These are phyloP conservation scores for Saccharomyces pastorianus DNA, from an alignment of 1,139 yeast species.

Conservation along the genomic window DNA sequence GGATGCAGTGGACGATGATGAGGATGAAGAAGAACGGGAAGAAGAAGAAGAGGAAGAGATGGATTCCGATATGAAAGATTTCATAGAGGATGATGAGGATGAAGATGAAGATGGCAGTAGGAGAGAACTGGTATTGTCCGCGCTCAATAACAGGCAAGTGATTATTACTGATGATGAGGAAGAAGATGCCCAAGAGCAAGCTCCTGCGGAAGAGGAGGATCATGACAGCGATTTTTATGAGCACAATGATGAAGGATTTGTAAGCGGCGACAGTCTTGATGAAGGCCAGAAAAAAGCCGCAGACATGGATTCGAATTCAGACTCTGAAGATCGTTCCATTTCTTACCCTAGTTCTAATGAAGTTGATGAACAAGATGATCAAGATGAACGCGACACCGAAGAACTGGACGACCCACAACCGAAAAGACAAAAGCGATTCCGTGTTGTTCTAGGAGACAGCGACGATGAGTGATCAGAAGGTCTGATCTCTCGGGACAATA, in stretches of 20 bases:
- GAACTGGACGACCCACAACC: constrained; percentile 2
- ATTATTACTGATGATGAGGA: constrained; percentile 3
- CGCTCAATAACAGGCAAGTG: not conserved
- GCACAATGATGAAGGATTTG: constrained; percentile 21
- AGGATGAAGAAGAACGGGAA: constrained; percentile 4
- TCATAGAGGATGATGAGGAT: constrained; percentile 18
- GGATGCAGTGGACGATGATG: constrained; percentile 7
- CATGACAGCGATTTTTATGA: constrained; percentile 22
- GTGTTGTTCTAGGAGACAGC: constrained; percentile 21
- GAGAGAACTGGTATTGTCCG: constrained; percentile 1
- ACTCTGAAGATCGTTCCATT: not conserved
- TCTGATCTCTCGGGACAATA: too few species aligned
- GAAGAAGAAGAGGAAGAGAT: constrained; percentile 9
- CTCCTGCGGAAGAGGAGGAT: constrained; percentile 8
- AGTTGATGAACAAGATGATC: not conserved
- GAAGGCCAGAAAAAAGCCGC: constrained; percentile 4
- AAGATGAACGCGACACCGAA: constrained; percentile 2
- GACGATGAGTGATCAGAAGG: constrained; percentile 20
- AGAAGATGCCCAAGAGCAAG: constrained; percentile 2
- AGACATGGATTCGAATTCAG: not conserved
- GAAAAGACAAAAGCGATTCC: constrained; percentile 16
- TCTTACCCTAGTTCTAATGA: not conserved
- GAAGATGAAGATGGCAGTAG: constrained; percentile 11
- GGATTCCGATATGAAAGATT: constrained; percentile 20
- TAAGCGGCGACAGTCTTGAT: constrained; percentile 24